Percentiles rank a stretch among this genome's conserved stretches.
Conservation (phyloP, 1,284 basidiomycete genomes). For the Sanghuangporus sanghuang region DNA sequence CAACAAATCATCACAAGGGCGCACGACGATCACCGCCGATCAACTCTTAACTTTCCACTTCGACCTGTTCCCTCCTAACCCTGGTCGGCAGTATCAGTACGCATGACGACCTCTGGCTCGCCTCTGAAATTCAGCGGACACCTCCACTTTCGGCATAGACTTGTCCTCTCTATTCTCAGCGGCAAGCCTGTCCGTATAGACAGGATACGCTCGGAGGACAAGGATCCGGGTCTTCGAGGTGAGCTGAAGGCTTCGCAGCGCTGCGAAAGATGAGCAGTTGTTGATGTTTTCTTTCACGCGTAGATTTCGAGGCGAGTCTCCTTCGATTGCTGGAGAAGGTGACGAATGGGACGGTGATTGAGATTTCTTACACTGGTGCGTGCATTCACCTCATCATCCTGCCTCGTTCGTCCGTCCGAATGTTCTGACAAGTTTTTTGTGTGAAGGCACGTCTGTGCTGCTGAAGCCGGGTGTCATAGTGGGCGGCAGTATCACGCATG, state of each 20-base stretch:
- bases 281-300: not conserved
- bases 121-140: slow-evolving; percentile 62
- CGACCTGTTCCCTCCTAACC: not conserved
- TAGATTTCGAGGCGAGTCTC: slow-evolving; percentile 93
- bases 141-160: slow-evolving; percentile 77
- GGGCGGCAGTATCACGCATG: slow-evolving; percentile 81
- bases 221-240: slow-evolving; percentile 92
- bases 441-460: slow-evolving; percentile 82
- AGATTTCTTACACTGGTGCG: slow-evolving; percentile 93
- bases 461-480: slow-evolving; percentile 90
- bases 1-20: not conserved
- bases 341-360: slow-evolving; percentile 93
- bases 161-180: slow-evolving; percentile 85
- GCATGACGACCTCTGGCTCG: slow-evolving; percentile 6
- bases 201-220: slow-evolving; percentile 86
- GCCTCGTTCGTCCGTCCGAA: not conserved
- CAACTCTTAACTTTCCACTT: not conserved
- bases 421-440: not conserved
- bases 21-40: no score
- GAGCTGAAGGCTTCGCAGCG: slow-evolving; percentile 18
- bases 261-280: slow-evolving; percentile 3
- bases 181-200: slow-evolving; percentile 86
- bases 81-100: not conserved
- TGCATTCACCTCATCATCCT: slow-evolving; percentile 6
- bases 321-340: slow-evolving; percentile 86